Base-by-base conservation (phyloP, 306 rosid species). In the Cucurbita pepo region DNA sequence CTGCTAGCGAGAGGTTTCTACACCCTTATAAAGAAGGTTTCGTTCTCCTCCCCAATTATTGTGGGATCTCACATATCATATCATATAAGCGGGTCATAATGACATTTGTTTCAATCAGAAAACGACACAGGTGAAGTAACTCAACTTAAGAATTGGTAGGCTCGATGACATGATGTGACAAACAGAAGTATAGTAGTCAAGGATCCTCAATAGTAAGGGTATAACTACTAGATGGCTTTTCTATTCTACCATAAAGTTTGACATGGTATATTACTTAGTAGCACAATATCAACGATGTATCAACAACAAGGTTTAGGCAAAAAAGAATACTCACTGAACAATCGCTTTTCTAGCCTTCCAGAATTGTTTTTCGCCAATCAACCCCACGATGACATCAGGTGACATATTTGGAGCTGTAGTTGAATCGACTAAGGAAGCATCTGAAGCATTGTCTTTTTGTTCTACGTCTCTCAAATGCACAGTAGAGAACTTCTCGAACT, bases 281-380 rank as follows among this genome's bases (percentile, higher is more conserved):
- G 52, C 7, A 41, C 4, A 12, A 41, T 16, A 38, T 38, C 70
- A 40, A 52, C 15, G 12, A 63, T 63, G 16, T 63, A 12, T 41
- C 69, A 40, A 63, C 69, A 40, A 62, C 22, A 61, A 37, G 69
- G 69, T 10, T 30, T 61, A 38, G 21, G 1, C 10, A 41, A 30
- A 25, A 48, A 75, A 77, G 78, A 19, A 56, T 67, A 85, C 90
- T 83, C 86, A 89, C 97, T 88, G 82, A 85, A 82, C 47, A 45
- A 89, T 86, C 22, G 85, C 85, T 73, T 52, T 84, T 80, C 96
- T 85, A 48, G 82, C 84, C 79, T 75, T 73, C 84, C 87, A 89
- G 82, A 85, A 92, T 74, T 84, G 81, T 43, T 82, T 77, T 79
- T 82, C 91, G 79, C 96, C 96, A 5, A 89, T 75, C 76, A 74